Percentiles rank a stretch among this genome's conserved stretches.
Evolutionary conservation across 129 eudicot species (phyloP).

Genomic region (Mikania micrantha): DNA sequence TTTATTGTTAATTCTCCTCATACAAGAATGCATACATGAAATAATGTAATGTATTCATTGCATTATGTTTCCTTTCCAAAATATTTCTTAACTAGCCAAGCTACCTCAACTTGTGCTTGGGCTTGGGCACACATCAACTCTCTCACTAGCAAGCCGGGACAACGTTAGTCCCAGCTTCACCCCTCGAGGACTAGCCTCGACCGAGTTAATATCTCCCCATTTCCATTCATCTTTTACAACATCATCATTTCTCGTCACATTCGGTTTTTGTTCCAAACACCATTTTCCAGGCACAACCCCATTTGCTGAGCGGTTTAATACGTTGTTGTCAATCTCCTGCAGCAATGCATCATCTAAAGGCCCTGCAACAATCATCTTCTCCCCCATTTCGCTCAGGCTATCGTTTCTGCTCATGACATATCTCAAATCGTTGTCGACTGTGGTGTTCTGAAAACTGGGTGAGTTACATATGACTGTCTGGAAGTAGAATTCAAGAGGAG

Average conservation of each 20-base stretch:
- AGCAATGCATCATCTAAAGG: constrained; percentile 28
- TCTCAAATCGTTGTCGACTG: constrained; percentile 29
- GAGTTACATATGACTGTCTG: constrained; percentile 48
- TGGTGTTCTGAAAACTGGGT: constrained; percentile 38
- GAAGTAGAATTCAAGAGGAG: constrained; percentile 42
- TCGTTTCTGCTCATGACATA: constrained; percentile 9
- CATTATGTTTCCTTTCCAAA: neutral
- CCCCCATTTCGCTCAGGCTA: constrained; percentile 10
- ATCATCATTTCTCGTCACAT: neutral
- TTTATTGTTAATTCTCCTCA: too few species aligned
- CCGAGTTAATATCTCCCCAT: constrained; percentile 30
- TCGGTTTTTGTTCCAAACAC: constrained; percentile 20
- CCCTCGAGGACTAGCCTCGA: constrained; percentile 18
- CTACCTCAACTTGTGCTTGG: neutral
- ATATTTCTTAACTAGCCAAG: neutral
- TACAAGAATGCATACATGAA: too few species aligned
- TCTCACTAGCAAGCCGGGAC: constrained; percentile 16
- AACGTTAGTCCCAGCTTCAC: constrained; percentile 18
- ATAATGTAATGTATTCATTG: too few species aligned
- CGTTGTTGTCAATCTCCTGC: constrained; percentile 27
- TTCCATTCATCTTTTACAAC: neutral
- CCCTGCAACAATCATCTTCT: constrained; percentile 19
- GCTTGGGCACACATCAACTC: constrained; percentile 13
- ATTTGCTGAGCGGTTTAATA: constrained; percentile 24
- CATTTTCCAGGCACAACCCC: constrained; percentile 41